Evolutionary conservation across 345 rosid genomes (phyloP).

Genomic region (Eucalyptus marginata): DNA sequence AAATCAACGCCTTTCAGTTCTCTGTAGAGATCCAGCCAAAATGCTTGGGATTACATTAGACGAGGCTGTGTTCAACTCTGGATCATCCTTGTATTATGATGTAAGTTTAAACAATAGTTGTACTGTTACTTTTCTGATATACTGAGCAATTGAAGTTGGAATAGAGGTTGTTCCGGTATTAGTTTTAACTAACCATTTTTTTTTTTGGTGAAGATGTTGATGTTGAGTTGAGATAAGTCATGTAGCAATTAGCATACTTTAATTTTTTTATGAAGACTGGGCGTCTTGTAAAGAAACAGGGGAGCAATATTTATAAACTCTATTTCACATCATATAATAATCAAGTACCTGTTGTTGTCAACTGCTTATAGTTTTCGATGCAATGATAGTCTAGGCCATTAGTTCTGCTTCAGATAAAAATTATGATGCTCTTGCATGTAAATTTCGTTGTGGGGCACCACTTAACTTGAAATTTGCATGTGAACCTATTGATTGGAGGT

Average conservation of each 20-base stretch:
- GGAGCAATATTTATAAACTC: neutral
- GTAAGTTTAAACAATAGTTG: conserved; percentile 32
- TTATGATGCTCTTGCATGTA: neutral
- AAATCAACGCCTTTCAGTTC: conserved; percentile 26
- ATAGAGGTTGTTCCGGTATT: neutral
- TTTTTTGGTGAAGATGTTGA: neutral
- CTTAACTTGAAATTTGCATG: neutral
- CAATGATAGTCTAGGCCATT: neutral
- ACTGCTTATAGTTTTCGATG: neutral
- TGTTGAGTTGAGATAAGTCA: neutral
- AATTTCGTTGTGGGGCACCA: neutral
- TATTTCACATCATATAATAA: neutral
- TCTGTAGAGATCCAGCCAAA: conserved; percentile 51
- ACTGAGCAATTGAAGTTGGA: neutral
- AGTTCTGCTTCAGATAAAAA: neutral
- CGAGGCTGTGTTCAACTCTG: conserved; percentile 86
- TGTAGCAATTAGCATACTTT: neutral
- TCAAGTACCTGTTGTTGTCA: neutral
- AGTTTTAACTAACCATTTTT: neutral
- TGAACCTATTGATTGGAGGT: neutral
- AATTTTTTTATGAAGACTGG: neutral
- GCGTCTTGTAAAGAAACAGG: neutral
- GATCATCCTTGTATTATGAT: conserved; percentile 74
- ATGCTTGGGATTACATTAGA: conserved; percentile 90
- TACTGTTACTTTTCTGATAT: neutral